A percentile compares a stretch with the other conserved stretches of the same genome.
These are phyloP conservation scores for Sporothrix humicola DNA, from an alignment of 2,329 filamentous ascomycete species.

Conservation along the genomic window DNA sequence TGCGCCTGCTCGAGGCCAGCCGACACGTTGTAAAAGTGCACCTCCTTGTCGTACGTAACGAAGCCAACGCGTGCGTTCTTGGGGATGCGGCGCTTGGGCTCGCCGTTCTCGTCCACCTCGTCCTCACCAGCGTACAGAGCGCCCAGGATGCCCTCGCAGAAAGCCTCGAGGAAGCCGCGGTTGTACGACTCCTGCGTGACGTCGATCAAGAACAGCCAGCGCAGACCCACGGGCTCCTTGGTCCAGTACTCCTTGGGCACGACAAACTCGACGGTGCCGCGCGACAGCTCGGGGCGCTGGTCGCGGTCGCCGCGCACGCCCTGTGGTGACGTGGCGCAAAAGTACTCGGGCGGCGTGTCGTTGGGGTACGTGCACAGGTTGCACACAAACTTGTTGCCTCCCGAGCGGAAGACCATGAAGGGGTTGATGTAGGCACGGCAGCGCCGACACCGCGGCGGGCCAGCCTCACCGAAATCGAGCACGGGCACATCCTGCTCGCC, in stretches of 20 bases:
- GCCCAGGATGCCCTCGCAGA: conserved; percentile 85
- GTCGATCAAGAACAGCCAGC: conserved; percentile 91
- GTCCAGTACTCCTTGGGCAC: conserved; percentile 99
- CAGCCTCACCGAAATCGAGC: conserved; percentile 89
- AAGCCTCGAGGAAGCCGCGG: conserved; percentile 86
- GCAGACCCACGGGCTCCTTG: conserved; percentile 85
- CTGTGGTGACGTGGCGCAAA: conserved; percentile 84
- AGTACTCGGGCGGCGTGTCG: conserved; percentile 90
- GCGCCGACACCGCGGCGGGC: conserved; percentile 87
- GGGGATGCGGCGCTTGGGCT: conserved; percentile 67
- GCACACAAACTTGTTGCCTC: conserved; percentile 95
- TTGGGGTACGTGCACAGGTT: conserved; percentile 98
- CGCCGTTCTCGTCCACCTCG: conserved; percentile 57
- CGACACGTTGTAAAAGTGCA: conserved; percentile 98
- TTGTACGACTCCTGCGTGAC: conserved; percentile 90
- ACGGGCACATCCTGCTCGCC: conserved; percentile 90
- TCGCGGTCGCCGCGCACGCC: conserved; percentile 87
- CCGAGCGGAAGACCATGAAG: conserved; percentile 95
- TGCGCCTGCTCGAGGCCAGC: conserved; percentile 82
- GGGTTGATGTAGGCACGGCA: conserved; percentile 98
- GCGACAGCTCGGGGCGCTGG: conserved; percentile 84
- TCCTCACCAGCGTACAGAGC: conserved; percentile 78
- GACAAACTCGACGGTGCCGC: conserved; percentile 93
- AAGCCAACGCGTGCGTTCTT: conserved; percentile 88
- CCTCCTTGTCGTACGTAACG: conserved; percentile 93